These are phyloP conservation scores for Nosema bombycis DNA, from an alignment of 371 early-diverging fungal genomes.

Conservation along the genomic window DNA sequence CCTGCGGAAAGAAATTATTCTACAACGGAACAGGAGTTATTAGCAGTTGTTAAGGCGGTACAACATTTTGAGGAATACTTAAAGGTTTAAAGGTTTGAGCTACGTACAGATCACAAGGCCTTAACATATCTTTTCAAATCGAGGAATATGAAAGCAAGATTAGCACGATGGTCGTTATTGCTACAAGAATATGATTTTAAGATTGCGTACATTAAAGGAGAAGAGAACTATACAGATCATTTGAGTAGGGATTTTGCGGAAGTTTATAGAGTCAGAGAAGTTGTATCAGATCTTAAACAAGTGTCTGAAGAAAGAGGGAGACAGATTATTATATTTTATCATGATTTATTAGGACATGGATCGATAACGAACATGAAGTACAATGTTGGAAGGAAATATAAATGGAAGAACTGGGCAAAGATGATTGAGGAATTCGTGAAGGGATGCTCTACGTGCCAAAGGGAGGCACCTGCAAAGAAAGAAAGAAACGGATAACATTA, in stretches of 20 bases:
- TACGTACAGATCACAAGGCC: conserved; percentile 7
- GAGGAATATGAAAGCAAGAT: conserved; percentile 10
- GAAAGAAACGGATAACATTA: neutral
- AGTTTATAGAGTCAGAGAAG: neutral
- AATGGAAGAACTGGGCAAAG: neutral
- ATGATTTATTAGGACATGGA: conserved; percentile 34
- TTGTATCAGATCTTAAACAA: neutral
- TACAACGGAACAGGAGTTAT: conserved; percentile 26
- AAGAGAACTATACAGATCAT: conserved; percentile 18
- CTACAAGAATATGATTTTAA: conserved; percentile 34
- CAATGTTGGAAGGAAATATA: conserved; percentile 6
- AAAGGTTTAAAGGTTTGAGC: neutral
- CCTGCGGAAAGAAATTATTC: conserved; percentile 36
- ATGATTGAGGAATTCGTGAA: conserved; percentile 15
- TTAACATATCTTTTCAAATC: conserved; percentile 15
- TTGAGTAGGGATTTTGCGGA: conserved; percentile 25
- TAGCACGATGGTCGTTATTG: conserved; percentile 9
- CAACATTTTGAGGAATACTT: conserved; percentile 13
- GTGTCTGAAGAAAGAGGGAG: neutral
- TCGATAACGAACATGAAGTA: conserved; percentile 15
- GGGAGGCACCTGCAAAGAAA: neutral
- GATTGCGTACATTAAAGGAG: conserved; percentile 13
- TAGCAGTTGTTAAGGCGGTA: conserved; percentile 1
- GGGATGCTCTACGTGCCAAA: conserved; percentile 8
- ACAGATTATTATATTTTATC: conserved; percentile 1